Base-by-base conservation (phyloP, 2,329 filamentous ascomycete species). In the Venturia nashicola region DNA sequence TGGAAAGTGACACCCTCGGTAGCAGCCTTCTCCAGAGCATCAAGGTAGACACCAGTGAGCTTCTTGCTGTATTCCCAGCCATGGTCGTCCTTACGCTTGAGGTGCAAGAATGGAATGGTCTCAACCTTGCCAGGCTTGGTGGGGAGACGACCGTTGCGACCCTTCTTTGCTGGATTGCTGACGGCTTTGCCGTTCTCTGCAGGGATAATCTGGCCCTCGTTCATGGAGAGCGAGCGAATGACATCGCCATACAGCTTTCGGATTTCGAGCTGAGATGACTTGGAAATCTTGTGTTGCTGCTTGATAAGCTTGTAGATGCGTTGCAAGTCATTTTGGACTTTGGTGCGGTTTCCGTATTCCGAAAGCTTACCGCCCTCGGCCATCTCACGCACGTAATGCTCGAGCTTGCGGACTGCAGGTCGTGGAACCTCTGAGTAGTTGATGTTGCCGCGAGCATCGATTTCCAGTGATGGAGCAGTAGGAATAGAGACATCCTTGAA, bases 21-120 rank as follows among this genome's bases (percentile, higher is more conserved):
- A 68, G 94, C 94, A 68, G 92, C 91, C 67, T 92, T 85, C 78
- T 96, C 92, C 40, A 99, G 79, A 67, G 91, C 91, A 74, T 97
- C 91, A 42, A 99, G 85, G 75, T 99, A 99, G 69, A 92, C 77
- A 65, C 90, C 89, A 32, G 94, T 97, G 65, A 99, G 84, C 80
- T 95, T 97, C 84, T 97, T 99, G 85, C 91, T 97, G 81, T 97
- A 99, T 73, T 97, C 92, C 94, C 94, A 99, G 66, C 93, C 93
- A 72, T 96, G 89, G 67, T 92, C 85, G 63, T 90, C 86, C 78
- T 96, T 95, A 76, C 91, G 89, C 84, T 97, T 97, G 65, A 99
- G 81, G 75, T 99, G 94, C 62, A 99, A 79, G 86, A 99, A 99
- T 42, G 94, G 94, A 69, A 99, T 95, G 20, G 94, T 96, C 80